Percentiles rank a stretch among this genome's conserved stretches.
Conservation (phyloP, 371 early-diverging fungal species). For the Actinomortierella wolfii region DNA sequence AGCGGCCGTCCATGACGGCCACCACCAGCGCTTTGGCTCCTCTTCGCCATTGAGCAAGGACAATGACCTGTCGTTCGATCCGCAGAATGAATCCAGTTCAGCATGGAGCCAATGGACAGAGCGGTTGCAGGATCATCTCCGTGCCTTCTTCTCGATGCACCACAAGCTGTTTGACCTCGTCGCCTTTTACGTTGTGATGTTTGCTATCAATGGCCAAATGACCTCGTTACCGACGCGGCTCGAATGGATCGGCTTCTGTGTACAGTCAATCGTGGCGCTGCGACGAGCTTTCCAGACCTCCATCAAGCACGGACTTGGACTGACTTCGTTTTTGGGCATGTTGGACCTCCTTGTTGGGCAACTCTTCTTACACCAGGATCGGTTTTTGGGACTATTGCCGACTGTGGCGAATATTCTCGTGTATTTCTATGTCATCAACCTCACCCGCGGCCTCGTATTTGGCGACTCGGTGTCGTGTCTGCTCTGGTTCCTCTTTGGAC, state of each 20-base stretch:
- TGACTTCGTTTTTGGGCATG: constrained; percentile 46
- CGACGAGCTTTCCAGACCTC: constrained; percentile 46
- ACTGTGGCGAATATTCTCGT: constrained; percentile 47
- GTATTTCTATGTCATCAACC: constrained; percentile 47
- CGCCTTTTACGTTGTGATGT: constrained; percentile 47
- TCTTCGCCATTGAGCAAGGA: too few relatives aligned
- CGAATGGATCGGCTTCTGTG: constrained; percentile 47
- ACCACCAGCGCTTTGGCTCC: too few relatives aligned
- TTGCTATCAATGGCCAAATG: constrained; percentile 47
- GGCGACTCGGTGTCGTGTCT: constrained; percentile 46
- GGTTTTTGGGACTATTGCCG: constrained; percentile 26
- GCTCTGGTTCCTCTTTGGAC: constrained; percentile 44
- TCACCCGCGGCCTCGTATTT: constrained; percentile 44
- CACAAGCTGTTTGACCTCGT: constrained; percentile 45
- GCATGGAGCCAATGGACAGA: too few relatives aligned
- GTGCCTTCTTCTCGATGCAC: constrained; percentile 43
- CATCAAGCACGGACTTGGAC: constrained; percentile 39
- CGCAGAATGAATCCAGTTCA: too few relatives aligned
- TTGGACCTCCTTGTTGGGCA: constrained; percentile 44
- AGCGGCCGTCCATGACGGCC: too few relatives aligned
- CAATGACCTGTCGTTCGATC: too few relatives aligned
- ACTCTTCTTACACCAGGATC: constrained; percentile 42
- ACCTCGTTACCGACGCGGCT: constrained; percentile 45
- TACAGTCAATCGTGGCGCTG: constrained; percentile 42
- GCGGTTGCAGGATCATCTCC: constrained; percentile 41